Conservation (phyloP, 2,329 filamentous ascomycete species). For the Pyrenochaeta sp. region DNA sequence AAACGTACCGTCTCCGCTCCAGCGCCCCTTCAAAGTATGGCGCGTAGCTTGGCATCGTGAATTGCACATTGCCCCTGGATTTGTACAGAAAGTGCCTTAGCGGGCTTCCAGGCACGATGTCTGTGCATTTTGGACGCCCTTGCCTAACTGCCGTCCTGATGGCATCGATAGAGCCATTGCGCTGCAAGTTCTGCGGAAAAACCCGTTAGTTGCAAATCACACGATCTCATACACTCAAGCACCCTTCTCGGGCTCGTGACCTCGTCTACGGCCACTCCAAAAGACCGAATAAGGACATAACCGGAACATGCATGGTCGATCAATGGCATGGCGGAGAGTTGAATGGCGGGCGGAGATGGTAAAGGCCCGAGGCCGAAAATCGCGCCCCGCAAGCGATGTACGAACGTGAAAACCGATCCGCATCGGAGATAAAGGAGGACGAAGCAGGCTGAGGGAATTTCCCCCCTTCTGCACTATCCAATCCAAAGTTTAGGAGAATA, state of each 20-base stretch:
- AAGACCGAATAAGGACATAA: not conserved
- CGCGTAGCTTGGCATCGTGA: constrained; percentile 84
- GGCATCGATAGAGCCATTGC: constrained; percentile 76
- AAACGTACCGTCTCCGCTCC: constrained; percentile 66
- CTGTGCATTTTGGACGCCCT: constrained; percentile 75
- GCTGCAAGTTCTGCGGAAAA: constrained; percentile 60
- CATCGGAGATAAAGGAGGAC: constrained; percentile 4
- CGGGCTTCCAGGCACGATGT: constrained; percentile 81
- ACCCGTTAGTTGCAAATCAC: constrained; percentile 12
- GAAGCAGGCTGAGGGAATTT: constrained; percentile 10
- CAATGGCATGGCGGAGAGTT: not conserved
- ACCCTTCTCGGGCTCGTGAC: not conserved
- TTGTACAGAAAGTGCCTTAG: constrained; percentile 96
- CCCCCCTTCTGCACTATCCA: not conserved
- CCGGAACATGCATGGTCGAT: not conserved
- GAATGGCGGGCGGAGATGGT: not conserved
- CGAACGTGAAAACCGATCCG: not conserved
- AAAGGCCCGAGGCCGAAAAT: constrained; percentile 6
- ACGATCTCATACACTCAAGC: not conserved
- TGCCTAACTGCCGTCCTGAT: constrained; percentile 75
- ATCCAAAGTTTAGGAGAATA: not conserved
- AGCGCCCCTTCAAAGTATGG: constrained; percentile 71
- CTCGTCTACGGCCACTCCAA: not conserved
- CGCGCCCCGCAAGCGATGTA: not conserved
- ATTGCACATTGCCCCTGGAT: constrained; percentile 92